A percentile compares a stretch with the other conserved stretches of the same genome.
Evolutionary conservation across 306 rosid genomes (phyloP).

Genomic region (Trifolium pratense): DNA sequence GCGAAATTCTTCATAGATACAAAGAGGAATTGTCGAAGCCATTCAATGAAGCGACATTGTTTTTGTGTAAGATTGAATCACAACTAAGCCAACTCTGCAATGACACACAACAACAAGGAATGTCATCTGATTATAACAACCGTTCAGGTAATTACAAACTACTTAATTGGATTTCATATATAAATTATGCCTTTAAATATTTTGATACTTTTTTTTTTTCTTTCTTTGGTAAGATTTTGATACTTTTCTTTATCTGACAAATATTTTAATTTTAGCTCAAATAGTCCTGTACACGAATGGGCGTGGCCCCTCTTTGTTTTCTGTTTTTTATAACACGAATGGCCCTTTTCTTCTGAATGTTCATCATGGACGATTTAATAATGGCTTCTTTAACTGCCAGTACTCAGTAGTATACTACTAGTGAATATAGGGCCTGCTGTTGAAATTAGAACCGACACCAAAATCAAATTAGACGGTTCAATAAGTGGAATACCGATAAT

Average conservation of each 20-base stretch:
- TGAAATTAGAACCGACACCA: too few relatives aligned
- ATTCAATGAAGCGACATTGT: constrained; percentile 70
- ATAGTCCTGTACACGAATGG: constrained; percentile 3
- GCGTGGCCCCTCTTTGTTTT: constrained; percentile 23
- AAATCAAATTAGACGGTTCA: too few relatives aligned
- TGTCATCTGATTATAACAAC: constrained; percentile 38
- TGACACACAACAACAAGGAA: constrained; percentile 52
- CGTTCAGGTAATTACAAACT: constrained; percentile 45
- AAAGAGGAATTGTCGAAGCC: constrained; percentile 74
- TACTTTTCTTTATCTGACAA: not conserved
- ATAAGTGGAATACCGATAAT: too few relatives aligned
- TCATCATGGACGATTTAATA: not conserved
- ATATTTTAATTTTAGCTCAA: not conserved
- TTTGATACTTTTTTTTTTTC: too few relatives aligned
- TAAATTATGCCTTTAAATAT: not conserved
- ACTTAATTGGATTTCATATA: not conserved
- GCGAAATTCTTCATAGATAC: constrained; percentile 63
- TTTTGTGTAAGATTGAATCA: constrained; percentile 62
- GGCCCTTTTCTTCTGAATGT: not conserved
- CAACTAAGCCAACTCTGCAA: constrained; percentile 74
- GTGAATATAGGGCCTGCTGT: too few relatives aligned
- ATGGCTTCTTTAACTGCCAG: not conserved
- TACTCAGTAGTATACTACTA: not conserved
- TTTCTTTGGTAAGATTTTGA: not conserved
- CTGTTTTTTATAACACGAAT: not conserved